Conservation (phyloP, 2,329 filamentous ascomycete species). For the Colletotrichum sp. region DNA sequence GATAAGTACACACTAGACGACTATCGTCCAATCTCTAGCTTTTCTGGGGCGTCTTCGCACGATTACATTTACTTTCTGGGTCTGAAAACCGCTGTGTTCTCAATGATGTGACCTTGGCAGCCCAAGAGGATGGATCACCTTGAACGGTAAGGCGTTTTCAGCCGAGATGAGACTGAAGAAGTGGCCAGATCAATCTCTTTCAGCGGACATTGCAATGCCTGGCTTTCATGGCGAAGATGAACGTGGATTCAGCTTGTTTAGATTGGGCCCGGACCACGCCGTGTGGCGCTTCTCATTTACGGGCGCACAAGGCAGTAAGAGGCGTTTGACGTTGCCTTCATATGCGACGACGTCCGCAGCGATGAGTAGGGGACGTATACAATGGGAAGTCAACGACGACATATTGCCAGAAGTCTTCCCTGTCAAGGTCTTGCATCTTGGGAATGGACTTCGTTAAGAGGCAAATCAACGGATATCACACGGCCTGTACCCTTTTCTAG, state of each 20-base stretch:
- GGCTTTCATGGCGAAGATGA: neutral
- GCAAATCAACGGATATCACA: neutral
- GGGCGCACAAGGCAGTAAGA: too few species aligned
- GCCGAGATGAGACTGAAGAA: neutral
- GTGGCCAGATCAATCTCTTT: neutral
- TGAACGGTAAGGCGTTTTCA: neutral
- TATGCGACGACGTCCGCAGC: neutral
- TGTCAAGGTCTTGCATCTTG: neutral
- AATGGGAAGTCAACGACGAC: neutral
- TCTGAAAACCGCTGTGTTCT: neutral
- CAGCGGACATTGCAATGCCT: neutral
- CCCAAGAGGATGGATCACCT: neutral
- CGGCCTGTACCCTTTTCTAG: neutral
- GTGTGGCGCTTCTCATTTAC: neutral
- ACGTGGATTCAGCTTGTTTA: neutral
- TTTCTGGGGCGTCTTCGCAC: neutral
- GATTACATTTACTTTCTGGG: fast-evolving
- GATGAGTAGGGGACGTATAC: neutral
- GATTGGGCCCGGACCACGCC: neutral
- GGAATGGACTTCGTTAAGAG: neutral
- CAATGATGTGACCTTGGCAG: neutral
- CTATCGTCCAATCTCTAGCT: neutral
- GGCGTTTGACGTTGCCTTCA: neutral
- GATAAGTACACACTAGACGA: neutral
- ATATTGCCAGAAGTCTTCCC: neutral